Evolutionary conservation across 805 yeast genomes (phyloP), one percentile per base, ranked within the genome.

Genomic region (Lipomyces chichibuensis): DNA sequence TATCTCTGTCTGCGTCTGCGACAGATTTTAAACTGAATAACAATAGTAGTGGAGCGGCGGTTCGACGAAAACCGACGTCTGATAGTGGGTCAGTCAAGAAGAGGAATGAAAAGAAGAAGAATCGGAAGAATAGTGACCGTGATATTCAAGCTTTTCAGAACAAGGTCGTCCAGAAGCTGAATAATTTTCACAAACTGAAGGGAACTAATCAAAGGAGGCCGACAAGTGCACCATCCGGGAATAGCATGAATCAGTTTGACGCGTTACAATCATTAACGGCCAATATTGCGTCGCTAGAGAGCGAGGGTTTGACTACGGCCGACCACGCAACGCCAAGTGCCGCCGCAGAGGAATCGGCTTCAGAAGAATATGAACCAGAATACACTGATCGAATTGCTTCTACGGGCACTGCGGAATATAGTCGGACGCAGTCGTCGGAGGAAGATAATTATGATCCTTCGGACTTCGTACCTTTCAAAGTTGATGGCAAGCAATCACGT

Each of bases 51-150:
- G 23, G 6, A n/a, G 6, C 49, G 49, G 23, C 49, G n/a, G 49
- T n/a, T 14, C 17, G 25, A 27, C 49, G 6, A 17, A 43, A 1
- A 1, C 49, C 23, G 23, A 23, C 2, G 9, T 17, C 49, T 43
- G 49, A 17, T 43, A 43, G 49, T 43, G 49, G 23, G 23, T 43
- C 49, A n/a, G 53, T 8, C 33, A 57, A 56, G 61, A 62, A 56
- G 27, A 57, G 4, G 65, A 20, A 37, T 23, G 59, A 32, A 23
- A 57, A 57, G 33, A 57, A 58, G 55, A 20, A 37, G 27, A 62
- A 39, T n/a, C 49, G 60, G 29, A 37, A 39, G 54, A 57, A 57
- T 9, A 51, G 54, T 5, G 60, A 57, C 13, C 33, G 39, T 11
- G 52, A 20, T 11, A 25, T 57, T 23, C 53, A 57, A 13, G 13